Percentiles rank a stretch among this genome's conserved stretches.
Conservation (phyloP, 2,329 filamentous ascomycete genomes). For the Parafenestella ontariensis region DNA sequence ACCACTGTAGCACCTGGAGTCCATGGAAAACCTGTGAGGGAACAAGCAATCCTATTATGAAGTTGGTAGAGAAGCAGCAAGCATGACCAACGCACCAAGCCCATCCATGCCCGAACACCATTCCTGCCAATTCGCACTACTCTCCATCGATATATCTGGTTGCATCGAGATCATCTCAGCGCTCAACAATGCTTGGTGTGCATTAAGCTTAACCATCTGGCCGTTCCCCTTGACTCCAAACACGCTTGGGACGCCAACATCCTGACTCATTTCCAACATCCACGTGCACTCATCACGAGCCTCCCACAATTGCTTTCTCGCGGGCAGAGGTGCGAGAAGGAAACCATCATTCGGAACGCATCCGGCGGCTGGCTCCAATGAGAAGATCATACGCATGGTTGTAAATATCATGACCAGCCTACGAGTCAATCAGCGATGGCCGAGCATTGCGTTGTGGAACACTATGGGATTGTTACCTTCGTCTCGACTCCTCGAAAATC, state of each 20-base stretch:
- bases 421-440: background rate
- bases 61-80: slow-evolving; percentile 50
- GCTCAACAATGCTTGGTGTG: slow-evolving; percentile 26
- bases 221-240: slow-evolving; percentile 45
- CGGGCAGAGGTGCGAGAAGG: slow-evolving; percentile 53
- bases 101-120: slow-evolving; percentile 58
- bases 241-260: slow-evolving; percentile 21
- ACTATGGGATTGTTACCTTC: slow-evolving; percentile 32
- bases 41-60: background rate
- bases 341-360: slow-evolving; percentile 48
- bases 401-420: slow-evolving; percentile 52
- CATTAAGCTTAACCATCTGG: slow-evolving; percentile 42
- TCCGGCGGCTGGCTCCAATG: slow-evolving; percentile 50
- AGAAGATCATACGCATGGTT: slow-evolving; percentile 53
- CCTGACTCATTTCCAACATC: slow-evolving; percentile 41
- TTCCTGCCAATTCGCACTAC: slow-evolving; percentile 50
- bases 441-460: background rate
- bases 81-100: slow-evolving; percentile 55
- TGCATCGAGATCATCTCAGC: slow-evolving; percentile 18
- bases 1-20: no score
- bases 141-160: slow-evolving; percentile 12
- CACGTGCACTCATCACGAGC: slow-evolving; percentile 47
- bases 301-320: slow-evolving; percentile 55
- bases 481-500: slow-evolving; percentile 52
- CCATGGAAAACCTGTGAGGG: no score